Evolutionary conservation across 75 land plant species (phyloP), one percentile per base, ranked within the genome.

Genomic region (Pinus taeda): DNA sequence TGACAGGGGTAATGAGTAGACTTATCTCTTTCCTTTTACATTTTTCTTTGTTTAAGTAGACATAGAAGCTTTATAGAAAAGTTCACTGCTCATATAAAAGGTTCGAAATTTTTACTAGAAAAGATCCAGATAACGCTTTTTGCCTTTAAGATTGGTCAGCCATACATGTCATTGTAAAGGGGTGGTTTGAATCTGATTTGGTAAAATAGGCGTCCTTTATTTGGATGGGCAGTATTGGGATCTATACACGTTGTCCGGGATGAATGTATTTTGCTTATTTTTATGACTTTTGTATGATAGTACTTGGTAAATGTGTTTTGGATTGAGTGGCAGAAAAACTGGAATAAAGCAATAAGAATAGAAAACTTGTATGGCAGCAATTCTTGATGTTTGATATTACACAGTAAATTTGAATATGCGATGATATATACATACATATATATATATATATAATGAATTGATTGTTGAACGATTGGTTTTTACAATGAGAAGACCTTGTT

Each of bases 1-100:
- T 78, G 67, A 66, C 80, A 15, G 80, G 67, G 80, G 82, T 80
- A 20, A 26, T 55, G 57, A 6, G 26, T 30, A 29, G 3, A 55
- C n/a, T 74, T 11, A 5, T 17, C 8, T 29, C 53, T 67, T 6
- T 6, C 4, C 39, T 67, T 67, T 67, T 67, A 45, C 49, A 67
- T 18, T 4, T 26, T 15, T 15, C 17, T 64, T 67, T 67, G 22
- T 36, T 20, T 45, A 36, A 39, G 21, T 6, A 37, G 66, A 6
- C 71, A 37, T 67, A 20, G 14, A 6, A 67, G 3, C 33, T 37
- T 67, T 67, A 6, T 17, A 17, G n/a, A n/a, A 22, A 67, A 67
- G 45, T 21, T 39, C 15, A 4, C 49, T 67, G 71, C 53, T 39
- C 39, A 8, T 7, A 11, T 18, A 39, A 39, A 49, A 6, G 21